phyloP scores from a whole-genome alignment of 2,329 filamentous ascomycete species.

The Dendrostoma leiphaemia region DNA sequence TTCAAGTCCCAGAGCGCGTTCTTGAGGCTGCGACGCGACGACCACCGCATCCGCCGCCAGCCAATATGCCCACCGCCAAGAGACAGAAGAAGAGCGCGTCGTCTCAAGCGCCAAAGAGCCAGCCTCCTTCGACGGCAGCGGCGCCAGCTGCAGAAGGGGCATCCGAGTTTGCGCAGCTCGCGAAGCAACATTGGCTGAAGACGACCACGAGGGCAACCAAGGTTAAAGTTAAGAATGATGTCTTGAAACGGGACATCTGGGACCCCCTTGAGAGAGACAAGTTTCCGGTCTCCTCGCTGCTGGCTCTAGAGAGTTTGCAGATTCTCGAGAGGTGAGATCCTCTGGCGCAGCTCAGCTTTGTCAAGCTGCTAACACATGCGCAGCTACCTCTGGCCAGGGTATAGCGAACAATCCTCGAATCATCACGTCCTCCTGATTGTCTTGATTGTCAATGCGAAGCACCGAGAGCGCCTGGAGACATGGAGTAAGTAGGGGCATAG shows the following conservation, averaged over 20 bases:
- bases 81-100: slow-evolving; percentile 53
- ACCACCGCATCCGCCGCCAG: slow-evolving; percentile 12
- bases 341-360: neutral
- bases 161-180: slow-evolving; percentile 71
- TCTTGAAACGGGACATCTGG: slow-evolving; percentile 87
- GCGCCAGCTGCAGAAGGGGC: slow-evolving; percentile 63
- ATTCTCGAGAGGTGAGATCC: slow-evolving; percentile 71
- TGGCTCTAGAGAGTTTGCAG: slow-evolving; percentile 86
- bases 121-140: slow-evolving; percentile 61
- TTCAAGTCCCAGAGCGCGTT: slow-evolving; percentile 8
- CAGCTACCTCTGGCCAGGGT: slow-evolving; percentile 93
- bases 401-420: slow-evolving; percentile 84
- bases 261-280: slow-evolving; percentile 78
- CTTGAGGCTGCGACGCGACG: slow-evolving; percentile 14
- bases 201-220: slow-evolving; percentile 58
- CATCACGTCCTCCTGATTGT: slow-evolving; percentile 86
- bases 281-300: slow-evolving; percentile 74
- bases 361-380: slow-evolving; percentile 24
- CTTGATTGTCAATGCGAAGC: slow-evolving; percentile 83
- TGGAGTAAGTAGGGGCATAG: slow-evolving; percentile 63
- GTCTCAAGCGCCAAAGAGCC: slow-evolving; percentile 38
- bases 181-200: slow-evolving; percentile 82
- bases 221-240: slow-evolving; percentile 75
- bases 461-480: slow-evolving; percentile 78
- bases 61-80: slow-evolving; percentile 57